These are phyloP conservation scores for Candida schatavii DNA, from an alignment of 805 yeast species.

Conservation along the genomic window DNA sequence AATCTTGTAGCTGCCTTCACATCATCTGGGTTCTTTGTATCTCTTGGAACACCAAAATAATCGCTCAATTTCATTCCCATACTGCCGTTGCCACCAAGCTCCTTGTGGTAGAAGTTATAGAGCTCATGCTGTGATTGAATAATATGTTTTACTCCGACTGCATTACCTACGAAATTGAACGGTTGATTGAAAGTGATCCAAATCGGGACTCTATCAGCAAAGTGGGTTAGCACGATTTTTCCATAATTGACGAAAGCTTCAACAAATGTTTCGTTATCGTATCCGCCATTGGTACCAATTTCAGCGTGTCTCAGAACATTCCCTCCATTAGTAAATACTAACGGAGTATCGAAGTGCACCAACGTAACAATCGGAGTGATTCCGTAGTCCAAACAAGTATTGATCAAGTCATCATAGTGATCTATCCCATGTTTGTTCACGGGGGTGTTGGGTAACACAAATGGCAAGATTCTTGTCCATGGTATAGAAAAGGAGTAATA, in stretches of 20 bases:
- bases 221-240: slow-evolving; percentile 25
- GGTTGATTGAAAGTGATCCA: slow-evolving; percentile 35
- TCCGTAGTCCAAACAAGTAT: slow-evolving; percentile 18
- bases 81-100: slow-evolving; percentile 21
- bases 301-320: slow-evolving; percentile 7
- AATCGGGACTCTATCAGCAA: slow-evolving; percentile 25
- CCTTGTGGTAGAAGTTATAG: slow-evolving; percentile 20
- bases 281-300: slow-evolving; percentile 22
- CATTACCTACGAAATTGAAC: slow-evolving; percentile 15
- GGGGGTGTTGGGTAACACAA: slow-evolving; percentile 25
- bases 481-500: slow-evolving; percentile 31
- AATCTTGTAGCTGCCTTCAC: slow-evolving; percentile 23
- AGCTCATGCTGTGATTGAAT: slow-evolving; percentile 23
- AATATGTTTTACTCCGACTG: slow-evolving; percentile 20
- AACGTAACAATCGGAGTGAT: slow-evolving; percentile 28
- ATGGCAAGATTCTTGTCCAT: slow-evolving; percentile 34
- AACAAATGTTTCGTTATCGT: slow-evolving; percentile 21
- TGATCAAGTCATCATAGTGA: slow-evolving; percentile 20
- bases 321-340: slow-evolving; percentile 9
- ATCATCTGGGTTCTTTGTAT: slow-evolving; percentile 18
- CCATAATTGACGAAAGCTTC: slow-evolving; percentile 32
- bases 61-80: slow-evolving; percentile 24
- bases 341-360: slow-evolving; percentile 33
- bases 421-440: slow-evolving; percentile 26
- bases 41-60: slow-evolving; percentile 24